Evolutionary conservation across 75 land plant genomes (phyloP).

Genomic region (Azolla pinnata): DNA sequence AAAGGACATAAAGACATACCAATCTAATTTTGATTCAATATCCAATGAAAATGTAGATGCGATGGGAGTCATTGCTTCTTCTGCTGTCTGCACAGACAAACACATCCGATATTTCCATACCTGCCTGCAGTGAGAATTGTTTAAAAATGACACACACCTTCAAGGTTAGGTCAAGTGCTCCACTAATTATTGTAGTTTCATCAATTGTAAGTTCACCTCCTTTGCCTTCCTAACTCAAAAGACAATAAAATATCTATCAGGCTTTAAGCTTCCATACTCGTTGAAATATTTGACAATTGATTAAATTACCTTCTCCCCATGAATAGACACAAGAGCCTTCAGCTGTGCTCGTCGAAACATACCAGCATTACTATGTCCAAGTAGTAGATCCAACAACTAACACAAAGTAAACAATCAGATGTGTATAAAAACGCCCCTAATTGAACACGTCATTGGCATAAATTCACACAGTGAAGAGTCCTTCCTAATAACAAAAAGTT

Average conservation of each 20-base stretch:
- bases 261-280: background rate
- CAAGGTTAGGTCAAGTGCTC: conserved; percentile 37
- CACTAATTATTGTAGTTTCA: conserved; percentile 41
- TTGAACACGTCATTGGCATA: too few relatives aligned
- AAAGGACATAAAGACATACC: conserved; percentile 28
- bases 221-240: conserved; percentile 31
- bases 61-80: conserved; percentile 98
- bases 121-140: background rate
- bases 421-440: too few relatives aligned
- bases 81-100: conserved; percentile 53
- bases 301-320: conserved; percentile 30
- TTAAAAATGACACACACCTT: conserved; percentile 17
- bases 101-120: background rate
- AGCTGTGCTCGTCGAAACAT: conserved; percentile 37
- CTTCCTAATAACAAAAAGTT: background rate
- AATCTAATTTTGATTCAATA: conserved; percentile 78
- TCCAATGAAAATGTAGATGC: conserved; percentile 97
- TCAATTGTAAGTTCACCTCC: conserved; percentile 47
- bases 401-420: background rate
- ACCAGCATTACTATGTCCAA: conserved; percentile 33
- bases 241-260: conserved; percentile 1
- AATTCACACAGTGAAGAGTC: background rate
- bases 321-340: conserved; percentile 47
- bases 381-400: conserved; percentile 29
- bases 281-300: background rate